Percentiles rank a stretch among this genome's conserved stretches.
These are phyloP conservation scores for Hemisphaericaspora xylanilytica DNA, from an alignment of 1,139 yeast genomes.

Conservation along the genomic window DNA sequence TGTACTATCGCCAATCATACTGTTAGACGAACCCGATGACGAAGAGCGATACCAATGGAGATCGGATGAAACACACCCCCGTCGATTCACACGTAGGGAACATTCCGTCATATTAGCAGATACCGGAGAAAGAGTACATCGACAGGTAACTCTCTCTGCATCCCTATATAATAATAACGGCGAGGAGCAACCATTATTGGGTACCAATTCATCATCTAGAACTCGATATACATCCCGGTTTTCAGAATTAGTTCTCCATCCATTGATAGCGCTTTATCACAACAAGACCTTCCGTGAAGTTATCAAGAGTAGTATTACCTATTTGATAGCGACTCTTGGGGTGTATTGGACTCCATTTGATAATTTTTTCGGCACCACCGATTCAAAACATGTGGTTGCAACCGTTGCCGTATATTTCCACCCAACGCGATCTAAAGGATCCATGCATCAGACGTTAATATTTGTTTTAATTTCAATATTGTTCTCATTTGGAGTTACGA, in stretches of 20 bases:
- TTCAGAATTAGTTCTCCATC: conserved; percentile 1
- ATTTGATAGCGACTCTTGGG: conserved; percentile 68
- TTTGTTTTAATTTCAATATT: conserved; percentile 57
- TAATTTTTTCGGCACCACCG: conserved; percentile 58
- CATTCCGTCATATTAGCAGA: conserved; percentile 41
- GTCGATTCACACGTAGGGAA: conserved; percentile 20
- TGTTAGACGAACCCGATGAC: neutral
- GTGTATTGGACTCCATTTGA: conserved; percentile 67
- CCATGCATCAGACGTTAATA: conserved; percentile 71
- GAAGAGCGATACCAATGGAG: conserved; percentile 6
- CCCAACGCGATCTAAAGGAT: conserved; percentile 75
- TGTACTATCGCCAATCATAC: neutral
- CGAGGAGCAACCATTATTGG: conserved; percentile 8
- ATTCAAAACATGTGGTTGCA: conserved; percentile 78
- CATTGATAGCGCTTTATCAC: conserved; percentile 11
- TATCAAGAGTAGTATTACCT: conserved; percentile 68
- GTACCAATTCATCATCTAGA: conserved; percentile 4
- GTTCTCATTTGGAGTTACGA: conserved; percentile 56
- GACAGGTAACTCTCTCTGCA: conserved; percentile 19
- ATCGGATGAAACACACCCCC: conserved; percentile 8
- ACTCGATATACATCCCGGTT: conserved; percentile 2
- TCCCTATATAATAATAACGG: neutral
- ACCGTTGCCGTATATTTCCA: conserved; percentile 85
- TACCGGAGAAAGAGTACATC: conserved; percentile 41
- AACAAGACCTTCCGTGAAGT: conserved; percentile 32